Base-by-base conservation (phyloP, 495 filamentous ascomycete species). In the Delitschia confertaspora region DNA sequence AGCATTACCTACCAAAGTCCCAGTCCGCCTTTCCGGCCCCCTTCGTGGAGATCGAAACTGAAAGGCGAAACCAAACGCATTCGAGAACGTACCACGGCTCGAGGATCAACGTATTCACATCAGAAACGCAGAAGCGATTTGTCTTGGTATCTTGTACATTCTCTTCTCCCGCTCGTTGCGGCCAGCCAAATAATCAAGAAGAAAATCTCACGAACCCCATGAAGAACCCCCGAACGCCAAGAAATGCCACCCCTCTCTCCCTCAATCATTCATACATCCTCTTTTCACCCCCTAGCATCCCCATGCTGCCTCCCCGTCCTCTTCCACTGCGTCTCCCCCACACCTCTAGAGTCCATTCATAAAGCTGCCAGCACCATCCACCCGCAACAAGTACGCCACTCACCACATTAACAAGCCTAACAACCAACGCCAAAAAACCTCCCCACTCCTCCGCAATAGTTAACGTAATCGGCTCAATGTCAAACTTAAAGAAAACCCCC, bases 401-500 rank as follows among this genome's bases (percentile, higher is more conserved):
- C 7, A 80, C 63, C 11, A 80, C 78, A 59, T 82, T 80, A 6
- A 80, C 76, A 23, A 93, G 60, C 58, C 88, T 74, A 53, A 99
- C 72, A 25, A 87, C 26, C 56, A 96, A 73, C 17, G 71, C 67
- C 42, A 93, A 60, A 41, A 95, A 70, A 13, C 82, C 70, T 29
- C 76, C 79, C 52, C 89, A 71, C 56, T 80, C 78, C 67, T 95
- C 91, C 49, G 80, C 80, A 39, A 99, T 78, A 18, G 80, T 78
- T 21, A 99, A 68, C 53, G 86, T 61, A 55, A 99, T 89, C 3
- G 91, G 91, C 75, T 99, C 91, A 59, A 99, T 95, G 64, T 96
- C 89, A 61, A 89, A 99, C 69, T 96, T 96, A 73, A 99, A 87
- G 65, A 95, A 99, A 52, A 99, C 83, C 8, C 93, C 93, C 1